phyloP scores from a whole-genome alignment of 495 filamentous ascomycete species.

The Trichoderma asperelloides region DNA sequence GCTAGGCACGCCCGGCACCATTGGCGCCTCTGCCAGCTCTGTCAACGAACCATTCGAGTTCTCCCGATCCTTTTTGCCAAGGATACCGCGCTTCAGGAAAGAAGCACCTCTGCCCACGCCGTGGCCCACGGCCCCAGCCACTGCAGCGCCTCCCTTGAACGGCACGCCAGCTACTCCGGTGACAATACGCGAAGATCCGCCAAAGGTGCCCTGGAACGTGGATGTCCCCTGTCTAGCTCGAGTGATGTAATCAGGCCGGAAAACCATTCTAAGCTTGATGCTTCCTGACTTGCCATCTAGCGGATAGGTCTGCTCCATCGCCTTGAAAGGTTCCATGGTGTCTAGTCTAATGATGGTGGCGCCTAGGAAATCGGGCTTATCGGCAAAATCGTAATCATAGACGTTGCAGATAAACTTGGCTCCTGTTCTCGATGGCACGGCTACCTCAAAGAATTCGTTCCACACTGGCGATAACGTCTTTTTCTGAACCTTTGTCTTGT shows the following conservation, averaged over 20 bases:
- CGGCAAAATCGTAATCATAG: conserved; percentile 92
- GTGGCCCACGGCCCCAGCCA: conserved; percentile 59
- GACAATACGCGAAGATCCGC: conserved; percentile 82
- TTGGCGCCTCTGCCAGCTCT: conserved; percentile 15
- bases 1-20: conserved; percentile 28
- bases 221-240: conserved; percentile 82
- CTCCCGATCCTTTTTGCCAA: conserved; percentile 53
- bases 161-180: conserved; percentile 70
- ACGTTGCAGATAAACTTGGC: conserved; percentile 79
- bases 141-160: conserved; percentile 78
- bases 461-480: conserved; percentile 91
- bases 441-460: conserved; percentile 90
- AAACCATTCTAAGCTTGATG: conserved; percentile 76
- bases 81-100: conserved; percentile 74
- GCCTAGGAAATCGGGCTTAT: conserved; percentile 82
- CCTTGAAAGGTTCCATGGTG: conserved; percentile 73
- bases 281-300: conserved; percentile 86
- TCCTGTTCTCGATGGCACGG: conserved; percentile 71
- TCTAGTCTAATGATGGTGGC: conserved; percentile 68
- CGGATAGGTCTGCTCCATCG: conserved; percentile 59
- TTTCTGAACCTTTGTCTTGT: conserved; percentile 91
- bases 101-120: conserved; percentile 81
- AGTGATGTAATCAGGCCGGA: conserved; percentile 87
- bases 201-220: conserved; percentile 89
- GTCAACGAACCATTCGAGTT: conserved; percentile 20